phyloP scores from a whole-genome alignment of 352 stramenopile species.

The Globisporangium cylindrosporum region DNA sequence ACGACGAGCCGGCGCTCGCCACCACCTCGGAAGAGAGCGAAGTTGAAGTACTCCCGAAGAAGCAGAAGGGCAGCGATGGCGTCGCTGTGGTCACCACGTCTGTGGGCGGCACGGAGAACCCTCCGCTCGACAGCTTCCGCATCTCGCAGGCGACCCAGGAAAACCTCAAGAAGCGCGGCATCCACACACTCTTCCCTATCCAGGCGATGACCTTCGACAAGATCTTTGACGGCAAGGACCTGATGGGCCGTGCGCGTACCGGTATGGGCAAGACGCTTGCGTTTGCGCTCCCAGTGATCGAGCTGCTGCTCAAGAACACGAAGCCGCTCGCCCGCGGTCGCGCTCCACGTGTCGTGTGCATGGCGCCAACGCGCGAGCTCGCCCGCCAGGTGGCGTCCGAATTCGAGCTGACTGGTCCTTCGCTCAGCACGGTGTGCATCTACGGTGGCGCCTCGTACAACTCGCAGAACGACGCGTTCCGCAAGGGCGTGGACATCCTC shows the following conservation, averaged over 20 bases:
- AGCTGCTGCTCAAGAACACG: constrained; percentile 86
- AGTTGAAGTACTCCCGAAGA: constrained; percentile 39
- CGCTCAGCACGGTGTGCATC: constrained; percentile 86
- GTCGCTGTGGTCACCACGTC: constrained; percentile 15
- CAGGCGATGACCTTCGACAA: constrained; percentile 95
- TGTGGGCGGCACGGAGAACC: constrained; percentile 59
- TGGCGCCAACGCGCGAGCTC: constrained; percentile 97
- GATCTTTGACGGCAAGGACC: constrained; percentile 93
- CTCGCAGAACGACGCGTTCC: constrained; percentile 87
- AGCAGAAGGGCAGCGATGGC: constrained; percentile 17
- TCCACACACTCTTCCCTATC: constrained; percentile 90
- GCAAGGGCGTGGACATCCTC: constrained; percentile 89
- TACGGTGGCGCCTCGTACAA: constrained; percentile 92
- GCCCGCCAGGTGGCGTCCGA: constrained; percentile 95
- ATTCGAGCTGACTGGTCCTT: constrained; percentile 80
- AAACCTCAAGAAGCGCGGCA: constrained; percentile 73
- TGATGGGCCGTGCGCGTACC: constrained; percentile 96
- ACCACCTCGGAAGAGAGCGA: constrained; percentile 60
- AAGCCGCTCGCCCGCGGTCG: constrained; percentile 67
- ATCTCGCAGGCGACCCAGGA: constrained; percentile 60
- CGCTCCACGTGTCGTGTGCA: constrained; percentile 92
- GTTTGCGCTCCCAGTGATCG: constrained; percentile 96
- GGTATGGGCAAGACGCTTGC: constrained; percentile 99
- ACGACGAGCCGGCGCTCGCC: constrained; percentile 27
- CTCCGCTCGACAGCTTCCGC: constrained; percentile 66